These are phyloP conservation scores for Neonectria magnoliae DNA, from an alignment of 2,329 filamentous ascomycete species.

Conservation along the genomic window DNA sequence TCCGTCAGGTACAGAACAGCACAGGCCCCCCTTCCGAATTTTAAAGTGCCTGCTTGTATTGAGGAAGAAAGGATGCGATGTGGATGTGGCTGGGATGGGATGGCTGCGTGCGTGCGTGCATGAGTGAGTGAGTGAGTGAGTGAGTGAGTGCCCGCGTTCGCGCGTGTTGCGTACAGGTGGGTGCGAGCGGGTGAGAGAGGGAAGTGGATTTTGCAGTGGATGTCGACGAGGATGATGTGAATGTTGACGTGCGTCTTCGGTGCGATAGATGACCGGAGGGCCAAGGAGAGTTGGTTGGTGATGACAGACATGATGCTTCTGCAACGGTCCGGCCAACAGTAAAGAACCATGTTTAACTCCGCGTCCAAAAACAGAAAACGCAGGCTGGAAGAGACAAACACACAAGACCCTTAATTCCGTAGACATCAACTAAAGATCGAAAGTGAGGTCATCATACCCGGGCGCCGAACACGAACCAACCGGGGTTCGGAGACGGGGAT, in stretches of 20 bases:
- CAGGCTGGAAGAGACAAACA: not conserved
- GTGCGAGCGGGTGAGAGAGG: not conserved
- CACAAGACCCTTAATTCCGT: not conserved
- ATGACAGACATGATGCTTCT: not conserved
- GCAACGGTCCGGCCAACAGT: not conserved
- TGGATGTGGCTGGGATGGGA: not conserved
- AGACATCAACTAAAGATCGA: not conserved
- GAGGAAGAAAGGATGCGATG: not conserved
- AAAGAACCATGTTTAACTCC: no score
- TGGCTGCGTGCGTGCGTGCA: constrained; percentile 3
- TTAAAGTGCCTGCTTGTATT: constrained; percentile 39
- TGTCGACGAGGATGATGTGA: not conserved
- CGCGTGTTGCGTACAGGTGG: not conserved
- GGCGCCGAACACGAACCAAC: not conserved
- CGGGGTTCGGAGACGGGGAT: not conserved
- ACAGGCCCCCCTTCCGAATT: constrained; percentile 31
- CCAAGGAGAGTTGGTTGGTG: not conserved
- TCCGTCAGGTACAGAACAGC: constrained; percentile 28
- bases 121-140: no score
- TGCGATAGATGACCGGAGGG: not conserved
- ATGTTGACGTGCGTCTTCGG: not conserved
- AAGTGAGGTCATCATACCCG: not conserved
- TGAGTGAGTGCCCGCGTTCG: constrained; percentile 3
- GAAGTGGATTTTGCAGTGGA: not conserved
- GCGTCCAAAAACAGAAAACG: no score